These are phyloP conservation scores for Coelastrella sp. DNA, from an alignment of 139 green algal species.

Conservation along the genomic window DNA sequence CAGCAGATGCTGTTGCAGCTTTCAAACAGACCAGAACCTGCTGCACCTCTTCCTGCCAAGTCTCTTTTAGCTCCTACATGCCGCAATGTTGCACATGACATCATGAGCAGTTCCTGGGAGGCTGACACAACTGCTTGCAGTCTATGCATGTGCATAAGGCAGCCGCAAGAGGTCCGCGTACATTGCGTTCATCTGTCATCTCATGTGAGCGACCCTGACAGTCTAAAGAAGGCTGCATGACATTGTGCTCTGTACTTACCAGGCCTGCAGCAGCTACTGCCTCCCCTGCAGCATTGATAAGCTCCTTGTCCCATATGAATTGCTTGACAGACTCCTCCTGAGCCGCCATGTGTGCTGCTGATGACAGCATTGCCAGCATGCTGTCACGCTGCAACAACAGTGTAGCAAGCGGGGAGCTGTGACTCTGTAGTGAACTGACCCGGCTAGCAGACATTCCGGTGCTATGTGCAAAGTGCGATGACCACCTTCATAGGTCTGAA, in stretches of 20 bases:
- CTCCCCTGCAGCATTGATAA: neutral
- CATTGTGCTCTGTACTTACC: neutral
- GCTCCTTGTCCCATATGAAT: neutral
- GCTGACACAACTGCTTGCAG: neutral
- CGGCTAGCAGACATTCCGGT: neutral
- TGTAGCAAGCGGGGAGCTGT: neutral
- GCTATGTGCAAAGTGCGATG: too few species aligned
- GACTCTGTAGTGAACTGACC: neutral
- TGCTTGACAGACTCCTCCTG: neutral
- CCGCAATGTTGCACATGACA: neutral
- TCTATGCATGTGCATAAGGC: neutral
- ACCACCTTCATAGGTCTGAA: neutral
- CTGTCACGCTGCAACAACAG: conserved; percentile 5
- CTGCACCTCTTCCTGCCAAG: neutral
- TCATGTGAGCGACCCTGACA: neutral
- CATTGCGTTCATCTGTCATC: too few species aligned
- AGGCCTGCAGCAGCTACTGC: neutral
- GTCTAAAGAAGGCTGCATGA: neutral
- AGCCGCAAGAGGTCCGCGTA: too few species aligned
- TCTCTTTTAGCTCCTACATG: neutral
- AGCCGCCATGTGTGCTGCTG: neutral
- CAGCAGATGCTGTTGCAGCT: neutral
- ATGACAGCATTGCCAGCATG: neutral
- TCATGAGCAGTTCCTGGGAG: neutral
- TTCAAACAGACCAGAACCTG: conserved; percentile 18